Evolutionary conservation across 345 rosid genomes (phyloP).

Genomic region (Excoecaria cochinchinensis): DNA sequence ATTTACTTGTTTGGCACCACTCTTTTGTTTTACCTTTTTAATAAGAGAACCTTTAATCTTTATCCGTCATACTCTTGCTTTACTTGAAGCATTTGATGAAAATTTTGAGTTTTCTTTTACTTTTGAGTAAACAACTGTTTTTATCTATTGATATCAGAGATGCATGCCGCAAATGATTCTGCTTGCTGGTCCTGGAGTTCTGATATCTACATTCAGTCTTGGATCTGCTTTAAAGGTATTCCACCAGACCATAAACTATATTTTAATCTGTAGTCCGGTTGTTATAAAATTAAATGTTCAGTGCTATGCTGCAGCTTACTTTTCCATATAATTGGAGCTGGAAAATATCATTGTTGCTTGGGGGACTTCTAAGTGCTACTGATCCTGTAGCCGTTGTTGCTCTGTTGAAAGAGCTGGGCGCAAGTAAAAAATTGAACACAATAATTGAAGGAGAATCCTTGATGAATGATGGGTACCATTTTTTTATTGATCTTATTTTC

Average conservation of each 20-base stretch:
- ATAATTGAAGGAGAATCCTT: conserved; percentile 96
- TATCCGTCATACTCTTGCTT: neutral
- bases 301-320: conserved; percentile 49
- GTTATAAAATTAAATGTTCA: conserved; percentile 5
- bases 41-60: neutral
- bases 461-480: conserved; percentile 93
- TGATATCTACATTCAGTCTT: conserved; percentile 77
- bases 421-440: conserved; percentile 92
- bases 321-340: conserved; percentile 93
- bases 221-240: conserved; percentile 78
- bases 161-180: conserved; percentile 84
- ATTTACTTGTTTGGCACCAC: neutral
- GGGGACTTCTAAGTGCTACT: conserved; percentile 95
- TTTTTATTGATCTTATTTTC: conserved; percentile 6
- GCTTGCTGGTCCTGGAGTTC: conserved; percentile 96
- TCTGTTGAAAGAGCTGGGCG: conserved; percentile 91
- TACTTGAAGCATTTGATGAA: neutral
- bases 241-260: neutral
- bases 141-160: conserved; percentile 44
- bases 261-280: neutral
- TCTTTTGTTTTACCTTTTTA: neutral
- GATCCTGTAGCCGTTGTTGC: conserved; percentile 99
- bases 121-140: neutral
- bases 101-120: neutral
- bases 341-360: conserved; percentile 89